phyloP scores from a whole-genome alignment of 176 grass and related monocot species.

The Rhynchospora breviuscula region DNA sequence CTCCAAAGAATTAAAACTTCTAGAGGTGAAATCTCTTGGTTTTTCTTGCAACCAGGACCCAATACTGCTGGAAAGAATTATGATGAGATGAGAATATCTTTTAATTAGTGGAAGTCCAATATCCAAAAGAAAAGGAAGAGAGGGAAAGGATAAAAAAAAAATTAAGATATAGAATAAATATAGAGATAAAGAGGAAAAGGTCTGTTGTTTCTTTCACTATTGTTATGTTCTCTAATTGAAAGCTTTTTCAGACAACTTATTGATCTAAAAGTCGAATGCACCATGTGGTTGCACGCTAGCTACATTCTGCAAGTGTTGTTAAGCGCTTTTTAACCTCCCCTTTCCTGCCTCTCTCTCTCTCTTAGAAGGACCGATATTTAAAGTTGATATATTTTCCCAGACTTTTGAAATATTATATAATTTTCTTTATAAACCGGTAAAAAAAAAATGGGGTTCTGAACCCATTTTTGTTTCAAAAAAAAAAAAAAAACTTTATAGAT shows the following conservation, averaged over 20 bases:
- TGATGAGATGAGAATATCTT: conserved; percentile 46
- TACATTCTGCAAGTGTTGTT: conserved; percentile 16
- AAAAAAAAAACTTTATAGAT: neutral
- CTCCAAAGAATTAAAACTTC: conserved; percentile 64
- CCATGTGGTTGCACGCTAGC: conserved; percentile 29
- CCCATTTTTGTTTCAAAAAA: too few relatives aligned
- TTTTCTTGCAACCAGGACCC: conserved; percentile 70
- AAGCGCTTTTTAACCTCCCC: neutral
- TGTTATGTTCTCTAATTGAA: conserved; percentile 56
- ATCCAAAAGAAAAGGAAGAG: conserved; percentile 32
- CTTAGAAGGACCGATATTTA: neutral
- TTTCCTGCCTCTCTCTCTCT: conserved; percentile 8
- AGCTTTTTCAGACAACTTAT: conserved; percentile 51
- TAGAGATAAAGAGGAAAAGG: conserved; percentile 7
- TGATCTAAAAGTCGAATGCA: conserved; percentile 33
- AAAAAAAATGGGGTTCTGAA: too few relatives aligned
- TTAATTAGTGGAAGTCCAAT: conserved; percentile 66
- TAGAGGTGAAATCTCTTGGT: conserved; percentile 57
- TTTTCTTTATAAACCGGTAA: too few relatives aligned
- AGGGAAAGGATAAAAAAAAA: conserved; percentile 41
- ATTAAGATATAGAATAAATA: conserved; percentile 12
- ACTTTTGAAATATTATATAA: too few relatives aligned
- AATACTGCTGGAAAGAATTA: conserved; percentile 37
- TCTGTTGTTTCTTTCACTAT: conserved; percentile 50
- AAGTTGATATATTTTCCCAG: neutral